A percentile compares a stretch with the other conserved stretches of the same genome.
phyloP scores from a whole-genome alignment of 179 eudicot genomes.

The Sideroxylon spinosum region DNA sequence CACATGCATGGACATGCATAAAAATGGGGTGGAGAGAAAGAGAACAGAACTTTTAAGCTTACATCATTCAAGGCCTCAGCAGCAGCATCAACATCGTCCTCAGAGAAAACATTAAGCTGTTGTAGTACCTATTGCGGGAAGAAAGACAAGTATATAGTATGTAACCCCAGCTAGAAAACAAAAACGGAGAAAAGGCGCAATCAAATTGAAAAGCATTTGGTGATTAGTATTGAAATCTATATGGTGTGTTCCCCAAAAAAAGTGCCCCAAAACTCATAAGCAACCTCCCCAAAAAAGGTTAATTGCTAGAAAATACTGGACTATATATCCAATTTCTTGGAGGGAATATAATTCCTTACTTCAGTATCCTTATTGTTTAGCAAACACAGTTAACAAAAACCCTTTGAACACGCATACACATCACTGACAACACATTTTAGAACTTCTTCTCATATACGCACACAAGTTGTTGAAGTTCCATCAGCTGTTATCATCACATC shows the following conservation, averaged over 20 bases:
- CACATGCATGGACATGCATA: not conserved
- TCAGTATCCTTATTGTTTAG: not conserved
- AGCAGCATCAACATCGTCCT: conserved; percentile 76
- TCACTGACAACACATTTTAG: not conserved
- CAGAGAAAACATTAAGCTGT: conserved; percentile 75
- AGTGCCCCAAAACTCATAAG: too few relatives aligned
- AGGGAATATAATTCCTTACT: not conserved
- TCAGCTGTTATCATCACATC: not conserved
- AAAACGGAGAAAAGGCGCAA: not conserved
- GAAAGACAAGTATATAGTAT: not conserved
- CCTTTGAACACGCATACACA: conserved; percentile 4
- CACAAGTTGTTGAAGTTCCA: not conserved
- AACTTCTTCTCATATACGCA: not conserved
- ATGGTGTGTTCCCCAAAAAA: too few relatives aligned
- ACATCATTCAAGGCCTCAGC: conserved; percentile 93
- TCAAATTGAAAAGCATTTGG: not conserved
- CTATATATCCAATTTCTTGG: not conserved
- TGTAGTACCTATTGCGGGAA: conserved; percentile 52
- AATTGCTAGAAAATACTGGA: not conserved
- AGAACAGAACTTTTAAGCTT: conserved; percentile 27
- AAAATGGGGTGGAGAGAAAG: not conserved
- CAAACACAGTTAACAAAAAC: too few relatives aligned
- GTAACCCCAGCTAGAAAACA: not conserved
- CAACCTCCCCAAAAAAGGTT: not conserved
- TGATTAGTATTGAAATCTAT: too few relatives aligned